phyloP scores from a whole-genome alignment of 495 filamentous ascomycete genomes.

The Staphylotrichum tortipilum region DNA sequence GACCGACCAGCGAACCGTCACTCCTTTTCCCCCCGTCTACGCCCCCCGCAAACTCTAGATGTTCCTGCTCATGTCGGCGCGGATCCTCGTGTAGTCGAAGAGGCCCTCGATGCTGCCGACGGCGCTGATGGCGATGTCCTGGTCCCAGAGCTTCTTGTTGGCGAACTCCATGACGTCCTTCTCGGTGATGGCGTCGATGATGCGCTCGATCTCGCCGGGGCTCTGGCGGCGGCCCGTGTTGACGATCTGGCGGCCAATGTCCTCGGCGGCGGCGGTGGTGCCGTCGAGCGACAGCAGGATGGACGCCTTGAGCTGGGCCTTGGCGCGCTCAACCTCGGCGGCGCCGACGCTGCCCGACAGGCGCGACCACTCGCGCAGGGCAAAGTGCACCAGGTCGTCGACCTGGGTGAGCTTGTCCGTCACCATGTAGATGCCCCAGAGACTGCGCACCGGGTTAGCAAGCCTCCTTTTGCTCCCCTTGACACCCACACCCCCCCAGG shows the following conservation, averaged over 20 bases:
- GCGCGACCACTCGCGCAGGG: slow-evolving; percentile 95
- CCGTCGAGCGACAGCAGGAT: slow-evolving; percentile 94
- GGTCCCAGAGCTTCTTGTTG: slow-evolving; percentile 86
- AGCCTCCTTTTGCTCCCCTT: neutral
- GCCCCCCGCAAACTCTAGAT: slow-evolving; percentile 25
- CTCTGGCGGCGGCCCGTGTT: slow-evolving; percentile 87
- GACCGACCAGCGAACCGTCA: no score
- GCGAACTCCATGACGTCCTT: slow-evolving; percentile 97
- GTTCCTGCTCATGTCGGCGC: slow-evolving; percentile 87
- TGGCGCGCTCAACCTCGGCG: slow-evolving; percentile 93
- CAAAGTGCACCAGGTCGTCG: slow-evolving; percentile 96
- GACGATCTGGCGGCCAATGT: slow-evolving; percentile 96
- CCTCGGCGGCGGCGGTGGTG: slow-evolving; percentile 93
- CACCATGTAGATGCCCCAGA: slow-evolving; percentile 99
- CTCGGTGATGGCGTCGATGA: slow-evolving; percentile 78
- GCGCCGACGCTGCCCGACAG: slow-evolving; percentile 77
- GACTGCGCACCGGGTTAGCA: slow-evolving; percentile 42
- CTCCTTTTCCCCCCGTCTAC: neutral
- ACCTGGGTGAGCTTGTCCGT: slow-evolving; percentile 77
- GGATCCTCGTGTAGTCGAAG: slow-evolving; percentile 81
- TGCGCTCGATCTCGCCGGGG: slow-evolving; percentile 88
- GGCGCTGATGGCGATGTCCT: slow-evolving; percentile 87
- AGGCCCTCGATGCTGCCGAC: slow-evolving; percentile 86
- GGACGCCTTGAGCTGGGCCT: slow-evolving; percentile 97
- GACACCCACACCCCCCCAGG: no score